phyloP scores from a whole-genome alignment of 805 yeast genomes.

The Yueomyces sp. region DNA sequence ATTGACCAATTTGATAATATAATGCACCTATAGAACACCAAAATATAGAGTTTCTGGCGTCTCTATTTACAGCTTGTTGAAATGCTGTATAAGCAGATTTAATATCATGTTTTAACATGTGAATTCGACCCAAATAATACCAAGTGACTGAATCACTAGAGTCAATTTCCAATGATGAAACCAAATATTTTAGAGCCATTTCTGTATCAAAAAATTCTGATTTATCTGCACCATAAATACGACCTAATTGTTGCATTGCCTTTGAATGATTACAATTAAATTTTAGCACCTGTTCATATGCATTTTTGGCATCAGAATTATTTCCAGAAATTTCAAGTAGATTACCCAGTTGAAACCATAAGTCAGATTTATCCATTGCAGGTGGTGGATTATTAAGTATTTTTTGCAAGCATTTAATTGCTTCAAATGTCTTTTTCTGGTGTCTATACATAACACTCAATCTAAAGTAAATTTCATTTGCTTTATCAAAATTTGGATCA shows the following conservation, averaged over 20 bases:
- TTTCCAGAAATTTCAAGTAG: slow-evolving; percentile 90
- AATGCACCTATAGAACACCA: slow-evolving; percentile 96
- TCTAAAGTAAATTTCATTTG: slow-evolving; percentile 90
- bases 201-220: slow-evolving; percentile 67
- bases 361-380: slow-evolving; percentile 91
- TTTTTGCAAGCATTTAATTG: slow-evolving; percentile 89
- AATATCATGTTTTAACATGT: slow-evolving; percentile 90
- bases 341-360: slow-evolving; percentile 96
- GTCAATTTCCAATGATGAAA: slow-evolving; percentile 83
- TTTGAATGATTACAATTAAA: slow-evolving; percentile 91
- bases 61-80: slow-evolving; percentile 96
- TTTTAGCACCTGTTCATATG: slow-evolving; percentile 81
- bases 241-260: slow-evolving; percentile 90
- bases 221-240: slow-evolving; percentile 59
- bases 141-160: slow-evolving; percentile 89
- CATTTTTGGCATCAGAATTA: slow-evolving; percentile 83
- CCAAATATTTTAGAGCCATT: slow-evolving; percentile 64
- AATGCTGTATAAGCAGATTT: slow-evolving; percentile 95
- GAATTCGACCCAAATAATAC: slow-evolving; percentile 94
- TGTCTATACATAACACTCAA: slow-evolving; percentile 94
- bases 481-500: slow-evolving; percentile 93
- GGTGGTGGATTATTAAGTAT: slow-evolving; percentile 85
- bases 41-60: slow-evolving; percentile 92
- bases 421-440: slow-evolving; percentile 74
- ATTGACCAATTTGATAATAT: slow-evolving; percentile 91